These are phyloP conservation scores for Linnemannia hyalina DNA, from an alignment of 192 early-diverging fungal species.

Conservation along the genomic window DNA sequence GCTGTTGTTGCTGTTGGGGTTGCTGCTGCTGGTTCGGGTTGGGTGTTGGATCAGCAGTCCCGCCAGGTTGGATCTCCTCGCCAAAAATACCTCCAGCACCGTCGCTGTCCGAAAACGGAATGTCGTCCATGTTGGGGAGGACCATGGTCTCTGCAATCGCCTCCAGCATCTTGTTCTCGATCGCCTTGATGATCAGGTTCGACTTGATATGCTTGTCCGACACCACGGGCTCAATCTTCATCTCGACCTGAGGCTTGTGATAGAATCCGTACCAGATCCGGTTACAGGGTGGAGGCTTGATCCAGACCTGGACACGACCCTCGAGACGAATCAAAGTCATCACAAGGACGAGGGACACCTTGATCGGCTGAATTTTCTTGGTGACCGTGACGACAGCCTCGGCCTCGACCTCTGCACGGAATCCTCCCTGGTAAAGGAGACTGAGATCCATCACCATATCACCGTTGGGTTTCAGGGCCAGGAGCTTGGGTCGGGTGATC, in stretches of 20 bases:
- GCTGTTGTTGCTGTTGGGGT: not conserved
- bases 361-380: slow-evolving; percentile 71
- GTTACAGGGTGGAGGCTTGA: slow-evolving; percentile 86
- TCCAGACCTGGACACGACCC: slow-evolving; percentile 80
- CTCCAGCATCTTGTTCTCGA: slow-evolving; percentile 88
- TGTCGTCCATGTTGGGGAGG: slow-evolving; percentile 91
- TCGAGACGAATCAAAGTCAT: slow-evolving; percentile 80
- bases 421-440: slow-evolving; percentile 84
- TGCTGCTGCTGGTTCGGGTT: not conserved
- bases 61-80: slow-evolving; percentile 41
- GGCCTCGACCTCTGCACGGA: slow-evolving; percentile 80
- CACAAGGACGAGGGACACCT: slow-evolving; percentile 81
- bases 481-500: slow-evolving; percentile 80
- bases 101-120: slow-evolving; percentile 77
- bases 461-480: slow-evolving; percentile 78
- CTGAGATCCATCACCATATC: slow-evolving; percentile 81
- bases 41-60: not conserved
- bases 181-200: slow-evolving; percentile 83
- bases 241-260: slow-evolving; percentile 78
- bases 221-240: slow-evolving; percentile 83
- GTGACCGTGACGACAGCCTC: slow-evolving; percentile 71
- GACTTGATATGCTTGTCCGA: slow-evolving; percentile 87
- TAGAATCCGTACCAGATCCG: slow-evolving; percentile 91
- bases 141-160: slow-evolving; percentile 84
- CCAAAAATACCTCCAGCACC: slow-evolving; percentile 73